These are phyloP conservation scores for Diaporthe capsici DNA, from an alignment of 2,329 filamentous ascomycete species.

Conservation along the genomic window DNA sequence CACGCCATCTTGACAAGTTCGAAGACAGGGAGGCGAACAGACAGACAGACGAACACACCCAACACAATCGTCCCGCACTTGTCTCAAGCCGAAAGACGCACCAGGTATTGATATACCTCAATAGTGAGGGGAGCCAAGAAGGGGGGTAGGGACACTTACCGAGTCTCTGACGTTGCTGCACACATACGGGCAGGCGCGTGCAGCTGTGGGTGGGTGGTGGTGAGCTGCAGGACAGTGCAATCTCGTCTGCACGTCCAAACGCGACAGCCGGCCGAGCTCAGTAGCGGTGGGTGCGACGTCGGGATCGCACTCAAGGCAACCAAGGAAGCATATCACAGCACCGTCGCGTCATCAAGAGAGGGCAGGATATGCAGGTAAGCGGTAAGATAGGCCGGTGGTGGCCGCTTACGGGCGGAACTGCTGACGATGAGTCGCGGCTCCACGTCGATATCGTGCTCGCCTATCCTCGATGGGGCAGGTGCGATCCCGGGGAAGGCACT, in stretches of 20 bases:
- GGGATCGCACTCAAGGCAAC: neutral
- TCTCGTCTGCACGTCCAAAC: neutral
- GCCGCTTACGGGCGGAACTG: neutral
- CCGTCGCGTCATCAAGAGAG: neutral
- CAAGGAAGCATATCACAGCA: slow-evolving; percentile 24
- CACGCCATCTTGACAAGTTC: slow-evolving; percentile 16
- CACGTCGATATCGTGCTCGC: slow-evolving; percentile 11
- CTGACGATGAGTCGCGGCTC: neutral
- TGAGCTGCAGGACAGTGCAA: slow-evolving; percentile 2
- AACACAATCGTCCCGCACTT: neutral
- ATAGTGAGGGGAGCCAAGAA: slow-evolving; percentile 4
- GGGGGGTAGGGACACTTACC: slow-evolving; percentile 17
- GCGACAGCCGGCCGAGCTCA: slow-evolving; percentile 4
- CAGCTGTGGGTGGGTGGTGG: neutral
- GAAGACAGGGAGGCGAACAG: neutral
- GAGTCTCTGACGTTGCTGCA: slow-evolving; percentile 18
- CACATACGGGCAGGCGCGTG: neutral
- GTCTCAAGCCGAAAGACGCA: neutral
- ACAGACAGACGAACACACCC: neutral
- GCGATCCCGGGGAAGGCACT: neutral
- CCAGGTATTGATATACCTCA: slow-evolving; percentile 14
- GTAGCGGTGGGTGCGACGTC: slow-evolving; percentile 9
- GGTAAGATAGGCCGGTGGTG: slow-evolving; percentile 12
- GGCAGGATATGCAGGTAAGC: slow-evolving; percentile 4
- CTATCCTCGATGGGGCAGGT: slow-evolving; percentile 30